Percentiles rank a stretch among this genome's conserved stretches.
phyloP scores from a whole-genome alignment of 352 stramenopile genomes.

The Pythium dissotocum region DNA sequence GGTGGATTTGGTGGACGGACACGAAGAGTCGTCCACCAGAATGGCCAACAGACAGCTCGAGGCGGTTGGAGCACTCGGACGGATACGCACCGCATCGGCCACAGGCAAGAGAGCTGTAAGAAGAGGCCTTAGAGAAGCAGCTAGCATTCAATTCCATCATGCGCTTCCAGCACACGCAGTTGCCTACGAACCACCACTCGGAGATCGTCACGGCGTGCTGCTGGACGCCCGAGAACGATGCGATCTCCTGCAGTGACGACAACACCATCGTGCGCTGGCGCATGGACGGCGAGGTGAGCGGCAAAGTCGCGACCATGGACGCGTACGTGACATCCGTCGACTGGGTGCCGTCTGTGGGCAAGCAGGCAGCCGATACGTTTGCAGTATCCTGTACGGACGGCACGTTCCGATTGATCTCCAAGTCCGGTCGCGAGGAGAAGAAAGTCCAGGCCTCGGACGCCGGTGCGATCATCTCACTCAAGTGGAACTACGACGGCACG shows the following conservation, averaged over 20 bases:
- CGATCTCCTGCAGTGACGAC: constrained; percentile 87
- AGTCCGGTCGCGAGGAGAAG: constrained; percentile 92
- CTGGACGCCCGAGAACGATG: constrained; percentile 88
- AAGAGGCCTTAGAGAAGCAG: not conserved
- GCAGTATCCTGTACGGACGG: constrained; percentile 90
- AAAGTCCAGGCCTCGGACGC: constrained; percentile 77
- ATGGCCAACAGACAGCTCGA: not conserved
- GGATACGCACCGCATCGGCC: not conserved
- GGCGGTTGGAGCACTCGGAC: not conserved
- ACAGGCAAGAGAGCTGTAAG: not conserved
- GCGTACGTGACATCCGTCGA: constrained; percentile 78
- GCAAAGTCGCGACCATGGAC: constrained; percentile 70
- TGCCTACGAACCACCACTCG: constrained; percentile 69
- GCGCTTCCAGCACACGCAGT: constrained; percentile 80
- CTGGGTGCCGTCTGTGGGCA: constrained; percentile 81
- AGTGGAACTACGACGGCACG: constrained; percentile 93
- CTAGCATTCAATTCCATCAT: constrained; percentile 28
- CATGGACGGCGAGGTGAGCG: constrained; percentile 82
- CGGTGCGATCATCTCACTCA: constrained; percentile 88
- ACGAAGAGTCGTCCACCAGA: constrained; percentile 15
- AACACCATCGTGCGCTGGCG: constrained; percentile 82
- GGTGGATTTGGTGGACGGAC: constrained; percentile 5
- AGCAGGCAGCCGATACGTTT: constrained; percentile 84
- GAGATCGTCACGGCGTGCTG: constrained; percentile 85
- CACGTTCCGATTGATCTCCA: constrained; percentile 89